Base-by-base conservation (phyloP, 208 protist species). In the Lotmaria passim region DNA sequence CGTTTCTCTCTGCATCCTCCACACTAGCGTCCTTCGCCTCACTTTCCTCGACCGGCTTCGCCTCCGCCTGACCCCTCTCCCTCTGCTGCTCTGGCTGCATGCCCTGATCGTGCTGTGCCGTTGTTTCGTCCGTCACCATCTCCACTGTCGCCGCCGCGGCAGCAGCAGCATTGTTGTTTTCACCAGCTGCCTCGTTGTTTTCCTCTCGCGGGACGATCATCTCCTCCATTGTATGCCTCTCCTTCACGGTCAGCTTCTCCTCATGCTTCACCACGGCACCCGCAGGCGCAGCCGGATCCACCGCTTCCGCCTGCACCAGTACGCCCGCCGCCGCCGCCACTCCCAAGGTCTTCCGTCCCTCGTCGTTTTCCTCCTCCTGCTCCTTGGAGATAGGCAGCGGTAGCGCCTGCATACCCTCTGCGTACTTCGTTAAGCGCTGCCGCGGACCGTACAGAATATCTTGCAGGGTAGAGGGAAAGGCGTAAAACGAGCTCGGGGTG, bases 391-490 rank as follows among this genome's bases (percentile, higher is more conserved):
- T 43, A 12, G 30, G 41, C 19, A 46, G 36, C 24, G 52, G 51
- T 10, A 50, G 17, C 11, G 60, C 0, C 3, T 21, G 57, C 65
- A 73, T 78, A 44, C 73, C 73, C 15, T 72, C 57, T 17, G 53
- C 73, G 48, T 72, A 78, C 52, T 43, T 78, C 8, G 65, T 73
- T 28, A 78, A 55, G 15, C 57, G 58, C 59, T 78, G 58, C 0
- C 65, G 73, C 2, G 64, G 55, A 4, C 38, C 52, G 57, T 65
- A 68, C 24, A 81, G 67, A 43, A 89, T 85, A 15, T 72, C 56
- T 7, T 58, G 58, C 38, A 81, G 34, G n/a, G 62, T 76, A 7
- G 70, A 62, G 14, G 62, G 67, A 24, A 74, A 68, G 38, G 55
- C 47, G 66, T 67, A 73, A 17, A 78, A 66, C 11, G 36, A 56